Base-by-base conservation (phyloP, 306 rosid species). In the Ammopiptanthus mongolicus region DNA sequence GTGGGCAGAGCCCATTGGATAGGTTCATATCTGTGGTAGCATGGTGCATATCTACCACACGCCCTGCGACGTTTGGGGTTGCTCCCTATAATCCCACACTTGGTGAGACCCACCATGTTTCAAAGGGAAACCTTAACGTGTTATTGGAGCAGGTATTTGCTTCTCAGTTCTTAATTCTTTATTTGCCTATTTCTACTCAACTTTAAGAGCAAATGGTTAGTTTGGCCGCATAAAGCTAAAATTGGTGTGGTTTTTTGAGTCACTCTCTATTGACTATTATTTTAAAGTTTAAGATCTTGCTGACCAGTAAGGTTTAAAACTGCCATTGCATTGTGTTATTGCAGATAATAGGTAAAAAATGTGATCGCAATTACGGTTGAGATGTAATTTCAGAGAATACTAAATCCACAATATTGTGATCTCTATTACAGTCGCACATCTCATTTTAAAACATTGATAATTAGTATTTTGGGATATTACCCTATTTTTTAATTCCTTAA, bases 101-200 rank as follows among this genome's bases (percentile, higher is more conserved):
- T 64, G 99, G 99, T 5, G 99, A 96, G 83, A 96, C 97, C 23
- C 98, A 96, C 56, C 99, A 96, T 87, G 96, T 85, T 63, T 86
- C 98, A 0, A 80, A 85, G 48, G 98, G 82, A 50, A 82, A 59
- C 25, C 90, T 96, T 62, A 86, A 92, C 15, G 81, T 96, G 9
- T 84, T 96, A 22, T 74, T 90, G n/a, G 99, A 96, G 68, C 97
- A 96, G 97, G 99, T 96, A 60, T 22, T 41, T 70, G 13, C 41
- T 48, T 71, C 65, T 50, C 48, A 48, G 12, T 31, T 62, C 53
- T 62, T 0, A 48, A 14, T 31, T 62, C 53, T 62, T 0, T 17
- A 21, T 47, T 59, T 68, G 3, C 13, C 2, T 10, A 14, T 58
- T 56, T 71, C 5, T 67, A 8, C 28, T 14, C 2, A 22, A 12